Conservation (phyloP, 2,329 filamentous ascomycete genomes). For the Fonsecaea erecta region DNA sequence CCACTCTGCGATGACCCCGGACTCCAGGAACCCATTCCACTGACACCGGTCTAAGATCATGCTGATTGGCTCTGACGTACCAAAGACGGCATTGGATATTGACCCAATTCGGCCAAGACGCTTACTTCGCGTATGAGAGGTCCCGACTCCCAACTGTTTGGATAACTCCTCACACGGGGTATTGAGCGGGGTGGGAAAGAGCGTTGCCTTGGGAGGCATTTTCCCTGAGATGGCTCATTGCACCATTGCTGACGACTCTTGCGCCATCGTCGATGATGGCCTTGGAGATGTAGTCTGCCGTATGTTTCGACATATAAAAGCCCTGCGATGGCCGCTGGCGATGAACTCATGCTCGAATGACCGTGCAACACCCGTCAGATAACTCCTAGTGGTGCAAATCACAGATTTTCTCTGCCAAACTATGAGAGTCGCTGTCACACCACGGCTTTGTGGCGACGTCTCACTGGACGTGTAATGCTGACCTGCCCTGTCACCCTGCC, state of each 20-base stretch:
- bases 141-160: neutral
- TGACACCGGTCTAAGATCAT: neutral
- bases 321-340: neutral
- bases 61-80: neutral
- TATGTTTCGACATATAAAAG: neutral
- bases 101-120: neutral
- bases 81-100: neutral
- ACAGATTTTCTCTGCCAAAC: neutral
- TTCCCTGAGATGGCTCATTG: neutral
- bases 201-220: neutral
- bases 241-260: conserved; percentile 13
- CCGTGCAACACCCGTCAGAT: neutral
- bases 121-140: neutral
- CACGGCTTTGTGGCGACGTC: conserved; percentile 1
- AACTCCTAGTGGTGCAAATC: neutral
- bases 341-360: neutral
- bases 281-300: neutral
- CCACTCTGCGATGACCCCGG: neutral
- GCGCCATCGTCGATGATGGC: conserved; percentile 3
- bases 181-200: neutral
- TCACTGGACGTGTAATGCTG: neutral
- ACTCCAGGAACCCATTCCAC: neutral
- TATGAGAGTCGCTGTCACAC: neutral
- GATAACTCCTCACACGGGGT: neutral
- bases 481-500: neutral